Percentiles rank a stretch among this genome's conserved stretches.
Conservation (phyloP, 2,329 filamentous ascomycete species). For the Trichoderma oligosporum region DNA sequence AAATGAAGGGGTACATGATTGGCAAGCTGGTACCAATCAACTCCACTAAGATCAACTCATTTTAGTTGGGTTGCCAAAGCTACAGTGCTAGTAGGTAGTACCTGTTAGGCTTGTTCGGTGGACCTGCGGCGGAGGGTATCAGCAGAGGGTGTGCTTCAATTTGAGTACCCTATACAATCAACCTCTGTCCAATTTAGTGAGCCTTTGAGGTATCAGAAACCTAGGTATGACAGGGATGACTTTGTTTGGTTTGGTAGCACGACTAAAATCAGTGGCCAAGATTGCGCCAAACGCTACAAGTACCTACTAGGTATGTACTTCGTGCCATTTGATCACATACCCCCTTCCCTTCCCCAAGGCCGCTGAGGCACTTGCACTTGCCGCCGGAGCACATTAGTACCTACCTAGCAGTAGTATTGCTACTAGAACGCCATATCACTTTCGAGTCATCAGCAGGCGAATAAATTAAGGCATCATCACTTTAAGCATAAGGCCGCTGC, state of each 20-base stretch:
- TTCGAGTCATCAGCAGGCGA: too few relatives aligned
- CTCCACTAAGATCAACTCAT: slow-evolving; percentile 8
- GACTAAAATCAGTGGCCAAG: slow-evolving; percentile 1
- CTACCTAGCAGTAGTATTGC: too few relatives aligned
- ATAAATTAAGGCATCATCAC: too few relatives aligned
- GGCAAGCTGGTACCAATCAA: background rate
- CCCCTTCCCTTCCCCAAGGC: background rate
- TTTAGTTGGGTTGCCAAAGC: slow-evolving; percentile 10
- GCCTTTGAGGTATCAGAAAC: too few relatives aligned
- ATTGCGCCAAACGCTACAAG: background rate
- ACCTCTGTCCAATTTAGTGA: too few relatives aligned
- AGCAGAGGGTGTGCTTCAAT: background rate
- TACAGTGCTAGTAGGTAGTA: slow-evolving; percentile 1
- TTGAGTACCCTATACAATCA: too few relatives aligned
- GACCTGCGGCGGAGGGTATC: background rate
- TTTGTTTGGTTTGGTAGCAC: background rate
- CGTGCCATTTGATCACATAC: too few relatives aligned
- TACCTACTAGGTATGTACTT: too few relatives aligned
- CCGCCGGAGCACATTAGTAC: too few relatives aligned
- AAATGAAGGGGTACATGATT: slow-evolving; percentile 15
- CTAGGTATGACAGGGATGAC: background rate
- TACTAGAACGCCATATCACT: too few relatives aligned
- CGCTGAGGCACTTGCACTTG: background rate
- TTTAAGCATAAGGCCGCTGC: too few relatives aligned
- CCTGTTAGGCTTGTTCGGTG: background rate